Evolutionary conservation across 2,329 filamentous ascomycete genomes (phyloP).

Genomic region (Beauveria scarabaeidicola): DNA sequence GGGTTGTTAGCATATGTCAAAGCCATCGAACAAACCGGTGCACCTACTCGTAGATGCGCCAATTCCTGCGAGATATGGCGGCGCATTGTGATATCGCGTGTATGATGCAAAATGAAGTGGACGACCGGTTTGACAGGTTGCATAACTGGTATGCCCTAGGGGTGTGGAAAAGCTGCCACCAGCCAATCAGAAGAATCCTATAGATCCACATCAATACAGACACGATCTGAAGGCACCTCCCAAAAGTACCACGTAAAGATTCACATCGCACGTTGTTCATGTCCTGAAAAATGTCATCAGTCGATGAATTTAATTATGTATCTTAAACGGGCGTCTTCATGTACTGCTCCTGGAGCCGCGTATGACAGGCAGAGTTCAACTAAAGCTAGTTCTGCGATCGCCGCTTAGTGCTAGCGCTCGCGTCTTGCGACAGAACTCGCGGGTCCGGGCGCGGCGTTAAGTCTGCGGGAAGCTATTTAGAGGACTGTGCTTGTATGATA

Average conservation of each 20-base stretch:
- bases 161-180: neutral
- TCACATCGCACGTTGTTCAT: neutral
- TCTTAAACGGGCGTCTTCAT: neutral
- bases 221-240: no score
- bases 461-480: neutral
- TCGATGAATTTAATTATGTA: neutral
- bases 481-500: neutral
- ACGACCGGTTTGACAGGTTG: neutral
- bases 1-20: neutral
- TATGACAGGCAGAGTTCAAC: neutral
- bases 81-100: conserved; percentile 1
- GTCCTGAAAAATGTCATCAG: neutral
- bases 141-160: neutral
- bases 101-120: neutral
- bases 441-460: neutral
- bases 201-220: neutral
- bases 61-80: neutral
- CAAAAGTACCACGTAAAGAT: no score
- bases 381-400: neutral
- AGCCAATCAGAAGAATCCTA: neutral
- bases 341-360: neutral
- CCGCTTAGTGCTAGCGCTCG: neutral
- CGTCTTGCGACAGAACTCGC: neutral
- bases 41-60: neutral
- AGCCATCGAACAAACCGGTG: neutral